These are phyloP conservation scores for Vitis labrusca DNA, from an alignment of 164 flowering plant species.

Conservation along the genomic window DNA sequence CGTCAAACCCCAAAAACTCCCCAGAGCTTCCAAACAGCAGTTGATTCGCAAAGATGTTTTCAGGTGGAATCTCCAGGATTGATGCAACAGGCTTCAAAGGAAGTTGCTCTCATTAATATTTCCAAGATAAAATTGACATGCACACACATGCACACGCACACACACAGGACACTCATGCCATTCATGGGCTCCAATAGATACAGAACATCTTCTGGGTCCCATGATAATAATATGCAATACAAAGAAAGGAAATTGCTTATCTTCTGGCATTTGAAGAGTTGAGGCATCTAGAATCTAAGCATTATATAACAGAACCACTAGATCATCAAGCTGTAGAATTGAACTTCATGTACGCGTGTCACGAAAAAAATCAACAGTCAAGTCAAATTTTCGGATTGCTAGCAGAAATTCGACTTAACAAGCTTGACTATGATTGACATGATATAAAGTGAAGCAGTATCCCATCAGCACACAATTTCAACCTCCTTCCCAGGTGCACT, in stretches of 20 bases:
- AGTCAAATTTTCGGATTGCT: too few species aligned
- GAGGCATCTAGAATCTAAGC: background rate
- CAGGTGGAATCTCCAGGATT: constrained; percentile 74
- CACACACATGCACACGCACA: background rate
- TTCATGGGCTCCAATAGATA: background rate
- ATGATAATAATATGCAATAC: background rate
- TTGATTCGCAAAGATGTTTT: constrained; percentile 86
- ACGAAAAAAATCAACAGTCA: too few species aligned
- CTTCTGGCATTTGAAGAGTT: background rate
- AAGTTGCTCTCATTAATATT: constrained; percentile 14
- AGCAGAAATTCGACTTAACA: too few species aligned
- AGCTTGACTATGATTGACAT: too few species aligned
- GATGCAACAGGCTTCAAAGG: constrained; percentile 83
- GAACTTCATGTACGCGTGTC: too few species aligned
- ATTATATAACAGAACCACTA: too few species aligned
- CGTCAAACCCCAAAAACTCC: constrained; percentile 81
- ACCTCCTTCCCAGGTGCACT: too few species aligned
- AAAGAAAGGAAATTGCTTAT: background rate
- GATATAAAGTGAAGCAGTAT: too few species aligned
- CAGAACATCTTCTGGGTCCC: background rate
- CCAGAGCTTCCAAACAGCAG: constrained; percentile 76
- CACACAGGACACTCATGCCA: background rate
- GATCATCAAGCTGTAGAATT: too few species aligned
- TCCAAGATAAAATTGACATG: background rate
- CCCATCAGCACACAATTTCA: too few species aligned